Percentiles rank a stretch among this genome's conserved stretches.
These are phyloP conservation scores for Exidia glandulosa DNA, from an alignment of 768 basidiomycete genomes.

Conservation along the genomic window DNA sequence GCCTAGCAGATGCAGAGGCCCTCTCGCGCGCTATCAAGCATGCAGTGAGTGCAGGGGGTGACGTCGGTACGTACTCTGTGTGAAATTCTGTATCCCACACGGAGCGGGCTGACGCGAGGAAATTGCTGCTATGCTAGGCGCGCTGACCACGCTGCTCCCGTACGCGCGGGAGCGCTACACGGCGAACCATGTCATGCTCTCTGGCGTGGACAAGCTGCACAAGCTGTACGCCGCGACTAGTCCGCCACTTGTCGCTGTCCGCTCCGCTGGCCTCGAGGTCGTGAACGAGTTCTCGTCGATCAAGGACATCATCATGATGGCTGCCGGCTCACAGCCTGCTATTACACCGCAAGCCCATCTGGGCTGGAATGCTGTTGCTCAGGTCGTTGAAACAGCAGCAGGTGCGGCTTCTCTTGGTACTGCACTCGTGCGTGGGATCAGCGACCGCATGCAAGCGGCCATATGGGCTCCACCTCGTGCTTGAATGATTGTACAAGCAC, in stretches of 20 bases:
- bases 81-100: neutral
- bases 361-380: neutral
- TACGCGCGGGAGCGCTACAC: conserved; percentile 79
- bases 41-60: conserved; percentile 54
- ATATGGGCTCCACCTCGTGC: neutral
- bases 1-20: conserved; percentile 74
- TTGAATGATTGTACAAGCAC: neutral
- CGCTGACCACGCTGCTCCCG: conserved; percentile 57
- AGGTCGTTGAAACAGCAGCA: neutral
- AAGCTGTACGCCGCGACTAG: conserved; percentile 66
- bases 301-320: conserved; percentile 76
- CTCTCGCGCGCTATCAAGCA: conserved; percentile 54
- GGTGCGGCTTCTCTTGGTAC: neutral
- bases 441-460: neutral
- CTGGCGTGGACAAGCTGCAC: conserved; percentile 80
- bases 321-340: conserved; percentile 42
- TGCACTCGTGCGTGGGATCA: neutral
- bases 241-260: conserved; percentile 70
- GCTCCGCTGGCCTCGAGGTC: conserved; percentile 81
- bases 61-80: conserved; percentile 51
- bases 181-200: conserved; percentile 76
- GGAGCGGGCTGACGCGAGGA: too few relatives aligned
- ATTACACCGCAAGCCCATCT: neutral
- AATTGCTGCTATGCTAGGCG: too few relatives aligned
- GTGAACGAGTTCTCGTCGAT: conserved; percentile 78